phyloP scores from a whole-genome alignment of 441 rosid genomes.

The Gossypium lobatum region DNA sequence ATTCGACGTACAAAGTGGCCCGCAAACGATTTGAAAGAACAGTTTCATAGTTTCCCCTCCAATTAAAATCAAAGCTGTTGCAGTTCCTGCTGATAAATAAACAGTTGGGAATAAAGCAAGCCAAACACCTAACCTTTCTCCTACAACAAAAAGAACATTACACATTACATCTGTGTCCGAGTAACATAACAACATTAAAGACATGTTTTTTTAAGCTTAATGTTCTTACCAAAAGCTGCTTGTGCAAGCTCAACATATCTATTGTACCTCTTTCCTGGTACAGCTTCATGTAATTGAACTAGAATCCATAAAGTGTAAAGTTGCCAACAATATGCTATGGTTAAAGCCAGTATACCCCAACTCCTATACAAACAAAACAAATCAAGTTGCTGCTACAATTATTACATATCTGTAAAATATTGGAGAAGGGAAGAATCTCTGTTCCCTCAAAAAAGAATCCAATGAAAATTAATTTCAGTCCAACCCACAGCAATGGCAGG shows the following conservation, averaged over 20 bases:
- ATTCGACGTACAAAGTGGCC: slow-evolving; percentile 78
- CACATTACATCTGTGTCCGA: background rate
- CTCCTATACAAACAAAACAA: slow-evolving; percentile 49
- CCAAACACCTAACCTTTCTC: slow-evolving; percentile 81
- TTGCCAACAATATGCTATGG: slow-evolving; percentile 89
- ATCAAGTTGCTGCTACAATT: background rate
- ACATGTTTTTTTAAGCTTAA: background rate
- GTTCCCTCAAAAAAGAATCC: background rate
- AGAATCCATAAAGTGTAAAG: slow-evolving; percentile 91
- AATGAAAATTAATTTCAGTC: background rate
- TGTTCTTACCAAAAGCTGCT: slow-evolving; percentile 82
- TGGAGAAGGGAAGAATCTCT: background rate
- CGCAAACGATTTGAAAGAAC: slow-evolving; percentile 86
- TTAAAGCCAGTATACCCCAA: slow-evolving; percentile 84
- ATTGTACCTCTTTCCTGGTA: slow-evolving; percentile 85
- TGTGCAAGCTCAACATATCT: slow-evolving; percentile 93
- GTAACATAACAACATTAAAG: too few relatives aligned
- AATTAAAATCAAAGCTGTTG: slow-evolving; percentile 75
- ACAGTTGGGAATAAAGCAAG: slow-evolving; percentile 92
- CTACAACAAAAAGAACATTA: slow-evolving; percentile 26
- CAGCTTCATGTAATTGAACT: slow-evolving; percentile 91
- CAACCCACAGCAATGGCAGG: background rate
- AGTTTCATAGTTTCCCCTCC: slow-evolving; percentile 97
- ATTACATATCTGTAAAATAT: background rate
- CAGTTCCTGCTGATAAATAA: slow-evolving; percentile 91